A percentile compares a stretch with the other conserved stretches of the same genome.
phyloP scores from a whole-genome alignment of 495 filamentous ascomycete genomes.

The Neurospora intermedia region DNA sequence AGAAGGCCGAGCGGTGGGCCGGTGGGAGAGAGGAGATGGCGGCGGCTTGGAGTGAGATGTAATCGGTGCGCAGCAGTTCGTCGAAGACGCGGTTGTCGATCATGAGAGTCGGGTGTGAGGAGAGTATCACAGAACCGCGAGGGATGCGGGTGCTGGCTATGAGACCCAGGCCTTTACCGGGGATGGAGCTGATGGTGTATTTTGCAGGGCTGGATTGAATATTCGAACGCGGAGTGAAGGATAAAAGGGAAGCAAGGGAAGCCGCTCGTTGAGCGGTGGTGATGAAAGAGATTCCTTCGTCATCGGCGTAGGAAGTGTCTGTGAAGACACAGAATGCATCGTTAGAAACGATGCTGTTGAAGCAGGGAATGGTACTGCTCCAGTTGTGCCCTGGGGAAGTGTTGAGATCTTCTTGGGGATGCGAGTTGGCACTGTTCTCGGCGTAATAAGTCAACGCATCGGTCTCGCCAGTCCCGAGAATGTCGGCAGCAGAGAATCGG shows the following conservation, averaged over 20 bases:
- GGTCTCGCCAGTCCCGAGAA: background rate
- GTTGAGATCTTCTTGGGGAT: background rate
- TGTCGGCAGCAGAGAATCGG: background rate
- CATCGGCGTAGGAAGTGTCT: constrained; percentile 17
- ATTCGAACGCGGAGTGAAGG: constrained; percentile 20
- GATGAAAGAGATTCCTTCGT: constrained; percentile 23
- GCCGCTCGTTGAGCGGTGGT: constrained; percentile 15
- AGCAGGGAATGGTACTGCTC: constrained; percentile 20
- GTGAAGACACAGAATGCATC: constrained; percentile 22
- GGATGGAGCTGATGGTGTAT: constrained; percentile 21
- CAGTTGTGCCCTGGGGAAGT: constrained; percentile 5
- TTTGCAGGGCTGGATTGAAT: constrained; percentile 8
- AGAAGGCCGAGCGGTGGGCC: constrained; percentile 12
- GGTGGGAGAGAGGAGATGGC: constrained; percentile 18
- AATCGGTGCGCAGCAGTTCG: constrained; percentile 14
- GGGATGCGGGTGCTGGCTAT: constrained; percentile 18
- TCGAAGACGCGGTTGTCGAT: constrained; percentile 26
- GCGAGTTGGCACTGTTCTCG: background rate
- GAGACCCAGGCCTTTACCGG: constrained; percentile 26
- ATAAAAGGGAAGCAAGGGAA: constrained; percentile 12
- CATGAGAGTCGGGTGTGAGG: constrained; percentile 24
- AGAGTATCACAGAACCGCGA: constrained; percentile 23
- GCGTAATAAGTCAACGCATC: background rate
- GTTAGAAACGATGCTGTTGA: constrained; percentile 6
- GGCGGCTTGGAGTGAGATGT: constrained; percentile 13